Conservation (phyloP, 2,329 filamentous ascomycete genomes). For the Claviceps sp. region DNA sequence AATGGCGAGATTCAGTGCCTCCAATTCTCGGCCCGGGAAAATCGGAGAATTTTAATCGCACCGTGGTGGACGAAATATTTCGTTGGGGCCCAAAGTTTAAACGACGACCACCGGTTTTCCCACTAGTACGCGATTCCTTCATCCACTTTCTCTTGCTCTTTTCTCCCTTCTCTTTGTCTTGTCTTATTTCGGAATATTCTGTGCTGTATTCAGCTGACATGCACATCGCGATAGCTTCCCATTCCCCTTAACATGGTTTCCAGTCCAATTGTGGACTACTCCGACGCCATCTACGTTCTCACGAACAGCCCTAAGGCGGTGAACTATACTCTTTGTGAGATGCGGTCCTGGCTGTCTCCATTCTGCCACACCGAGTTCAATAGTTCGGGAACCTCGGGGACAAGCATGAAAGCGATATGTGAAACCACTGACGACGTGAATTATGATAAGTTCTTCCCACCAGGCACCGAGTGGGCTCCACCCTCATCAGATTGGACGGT, state of each 20-base stretch:
- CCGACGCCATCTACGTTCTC: conserved; percentile 52
- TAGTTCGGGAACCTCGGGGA: conserved; percentile 42
- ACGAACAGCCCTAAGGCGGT: conserved; percentile 28
- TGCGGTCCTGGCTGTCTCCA: conserved; percentile 49
- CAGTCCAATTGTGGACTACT: conserved; percentile 31
- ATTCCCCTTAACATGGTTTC: conserved; percentile 51
- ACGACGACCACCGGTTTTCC: conserved; percentile 37
- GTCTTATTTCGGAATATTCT: not conserved
- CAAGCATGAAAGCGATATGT: conserved; percentile 47
- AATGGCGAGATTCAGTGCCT: conserved; percentile 28
- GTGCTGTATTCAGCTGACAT: not conserved
- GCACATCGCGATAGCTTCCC: conserved; percentile 30
- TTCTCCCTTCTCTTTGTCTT: not conserved
- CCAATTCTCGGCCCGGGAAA: not conserved
- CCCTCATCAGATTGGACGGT: conserved; percentile 37
- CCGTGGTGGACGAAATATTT: conserved; percentile 57
- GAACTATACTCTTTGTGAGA: conserved; percentile 53
- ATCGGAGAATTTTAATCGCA: conserved; percentile 36
- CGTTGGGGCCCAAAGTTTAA: conserved; percentile 43
- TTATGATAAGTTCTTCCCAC: conserved; percentile 33
- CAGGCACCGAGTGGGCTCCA: conserved; percentile 16
- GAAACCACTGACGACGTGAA: conserved; percentile 39
- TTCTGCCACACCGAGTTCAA: conserved; percentile 52
- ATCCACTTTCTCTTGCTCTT: too few species aligned
- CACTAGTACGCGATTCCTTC: too few species aligned